Base-by-base conservation (phyloP, 805 yeast genomes). In the Schwanniomyces occidentalis region DNA sequence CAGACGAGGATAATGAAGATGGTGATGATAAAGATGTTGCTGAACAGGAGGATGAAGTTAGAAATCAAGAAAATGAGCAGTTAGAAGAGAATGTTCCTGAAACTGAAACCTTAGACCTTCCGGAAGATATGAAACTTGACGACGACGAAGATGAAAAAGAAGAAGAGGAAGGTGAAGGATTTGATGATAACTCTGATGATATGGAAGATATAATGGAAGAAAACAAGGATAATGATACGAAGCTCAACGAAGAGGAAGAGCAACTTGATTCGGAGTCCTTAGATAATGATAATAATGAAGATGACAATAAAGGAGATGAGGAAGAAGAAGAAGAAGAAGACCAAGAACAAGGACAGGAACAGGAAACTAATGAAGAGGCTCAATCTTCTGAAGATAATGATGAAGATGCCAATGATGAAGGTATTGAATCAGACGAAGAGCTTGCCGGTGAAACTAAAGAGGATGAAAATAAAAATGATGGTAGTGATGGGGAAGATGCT, bases 111-210 rank as follows among this genome's bases (percentile, higher is more conserved):
- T 66, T 91, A 45, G 96, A 93, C 15, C 68, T 91, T 18, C 97
- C 98, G 0, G 98, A 93, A 10, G 96, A 90, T 49, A 76, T 91
- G 71, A 80, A 91, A 47, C 66, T 91, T 19, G 98, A 91, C 52
- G 80, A 81, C n/a, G 95, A 77, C 16, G 82, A 73, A 4, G 90
- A 80, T 8, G 77, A 68, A 2, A 75, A 63, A 2, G 73, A 61
- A 5, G 72, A 69, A n/a, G 72, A 65, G 2, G 74, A 66, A 5
- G 72, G 65, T 6, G 63, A 58, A 12, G 46, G 44, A 6, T 34
- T 40, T 3, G 63, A 56, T 16, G 68, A 57, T 9, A 46, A 37
- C 8, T 46, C 42, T 44, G 53, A 48, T 13, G 53, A 51, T 13
- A 60, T 54, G 30, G 56, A 44, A 5, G 54, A 52, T 10, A 58